Percentiles rank a stretch among this genome's conserved stretches.
Conservation (phyloP, 352 stramenopile genomes). For the Globisporangium okanoganense region DNA sequence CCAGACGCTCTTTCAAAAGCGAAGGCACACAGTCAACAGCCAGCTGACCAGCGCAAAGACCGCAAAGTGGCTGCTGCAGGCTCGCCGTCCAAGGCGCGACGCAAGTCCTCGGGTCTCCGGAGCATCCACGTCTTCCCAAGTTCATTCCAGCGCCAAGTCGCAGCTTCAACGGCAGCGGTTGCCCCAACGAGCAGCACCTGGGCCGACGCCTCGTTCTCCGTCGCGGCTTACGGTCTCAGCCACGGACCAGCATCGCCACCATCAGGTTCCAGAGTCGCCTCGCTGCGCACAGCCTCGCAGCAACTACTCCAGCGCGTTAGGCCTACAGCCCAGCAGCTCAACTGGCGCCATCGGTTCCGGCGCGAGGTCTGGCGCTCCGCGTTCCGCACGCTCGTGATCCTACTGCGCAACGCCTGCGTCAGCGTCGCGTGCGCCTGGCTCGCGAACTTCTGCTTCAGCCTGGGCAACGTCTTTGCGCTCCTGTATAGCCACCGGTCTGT, state of each 20-base stretch:
- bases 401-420: conserved; percentile 22
- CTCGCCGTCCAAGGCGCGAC: background rate
- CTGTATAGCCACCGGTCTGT: conserved; percentile 14
- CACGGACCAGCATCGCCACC: background rate
- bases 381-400: background rate
- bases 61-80: background rate
- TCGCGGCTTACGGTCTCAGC: background rate
- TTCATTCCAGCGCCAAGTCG: background rate
- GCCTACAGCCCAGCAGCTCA: background rate
- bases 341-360: background rate
- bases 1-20: no score
- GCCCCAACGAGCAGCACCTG: no score
- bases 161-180: no score
- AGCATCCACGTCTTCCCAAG: background rate
- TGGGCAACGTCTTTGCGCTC: conserved; percentile 23
- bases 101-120: background rate
- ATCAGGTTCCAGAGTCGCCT: background rate
- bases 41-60: background rate
- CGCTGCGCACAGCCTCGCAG: background rate
- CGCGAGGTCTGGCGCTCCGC: background rate
- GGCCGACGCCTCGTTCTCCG: background rate
- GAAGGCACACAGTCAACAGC: no score
- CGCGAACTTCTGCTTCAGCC: conserved; percentile 23
- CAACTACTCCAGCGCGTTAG: background rate
- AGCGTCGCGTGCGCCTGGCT: conserved; percentile 24